Evolutionary conservation across 306 rosid genomes (phyloP).

Genomic region (Myrica gale): DNA sequence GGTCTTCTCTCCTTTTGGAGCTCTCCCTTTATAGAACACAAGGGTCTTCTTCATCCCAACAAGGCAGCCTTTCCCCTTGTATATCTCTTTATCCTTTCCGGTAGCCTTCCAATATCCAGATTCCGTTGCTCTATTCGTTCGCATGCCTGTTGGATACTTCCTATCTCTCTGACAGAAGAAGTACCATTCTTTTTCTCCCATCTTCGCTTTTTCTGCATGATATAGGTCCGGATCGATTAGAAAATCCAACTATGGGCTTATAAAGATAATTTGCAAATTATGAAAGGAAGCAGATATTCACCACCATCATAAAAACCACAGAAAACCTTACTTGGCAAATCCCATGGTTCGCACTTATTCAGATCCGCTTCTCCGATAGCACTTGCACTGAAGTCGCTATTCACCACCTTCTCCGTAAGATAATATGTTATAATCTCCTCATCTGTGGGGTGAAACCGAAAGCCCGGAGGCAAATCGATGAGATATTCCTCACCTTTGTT

Average conservation of each 20-base stretch:
- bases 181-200: constrained; percentile 97
- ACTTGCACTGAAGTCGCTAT: constrained; percentile 58
- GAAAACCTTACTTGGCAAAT: constrained; percentile 64
- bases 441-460: constrained; percentile 91
- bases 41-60: constrained; percentile 98
- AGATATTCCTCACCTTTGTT: constrained; percentile 50
- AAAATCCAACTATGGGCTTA: not conserved
- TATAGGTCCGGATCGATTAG: not conserved
- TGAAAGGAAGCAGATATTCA: not conserved
- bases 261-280: too few species aligned
- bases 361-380: constrained; percentile 93
- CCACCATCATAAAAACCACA: not conserved
- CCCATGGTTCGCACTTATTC: constrained; percentile 95
- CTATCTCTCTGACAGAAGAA: constrained; percentile 84
- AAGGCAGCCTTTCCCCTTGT: constrained; percentile 53
- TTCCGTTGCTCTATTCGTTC: constrained; percentile 88
- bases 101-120: constrained; percentile 98
- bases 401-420: constrained; percentile 58
- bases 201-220: constrained; percentile 74
- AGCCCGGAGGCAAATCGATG: constrained; percentile 84
- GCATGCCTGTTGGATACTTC: constrained; percentile 94
- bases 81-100: constrained; percentile 83
- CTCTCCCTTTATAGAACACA: constrained; percentile 89
- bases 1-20: constrained; percentile 87
- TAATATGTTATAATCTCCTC: constrained; percentile 71